Evolutionary conservation across 371 early-diverging fungal genomes (phyloP).

Genomic region (Syncephalis plumigaleata): DNA sequence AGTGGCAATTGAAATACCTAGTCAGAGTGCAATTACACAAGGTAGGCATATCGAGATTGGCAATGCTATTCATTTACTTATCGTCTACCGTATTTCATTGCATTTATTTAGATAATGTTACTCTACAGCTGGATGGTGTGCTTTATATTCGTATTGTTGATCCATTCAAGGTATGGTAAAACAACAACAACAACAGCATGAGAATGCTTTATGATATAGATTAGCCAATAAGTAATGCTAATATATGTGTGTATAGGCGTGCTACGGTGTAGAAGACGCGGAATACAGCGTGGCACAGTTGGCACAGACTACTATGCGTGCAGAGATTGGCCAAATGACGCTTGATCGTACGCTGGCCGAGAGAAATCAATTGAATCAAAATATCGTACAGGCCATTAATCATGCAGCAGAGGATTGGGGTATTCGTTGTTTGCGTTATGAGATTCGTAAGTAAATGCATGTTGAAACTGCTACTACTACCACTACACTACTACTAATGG

Average conservation of each 20-base stretch:
- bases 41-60: conserved; percentile 18
- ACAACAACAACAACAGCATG: too few species aligned
- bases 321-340: conserved; percentile 96
- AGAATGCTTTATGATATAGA: background rate
- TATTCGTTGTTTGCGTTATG: conserved; percentile 83
- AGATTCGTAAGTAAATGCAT: conserved; percentile 43
- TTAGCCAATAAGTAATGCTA: background rate
- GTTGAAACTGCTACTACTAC: background rate
- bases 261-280: conserved; percentile 91
- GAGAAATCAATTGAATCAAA: conserved; percentile 75
- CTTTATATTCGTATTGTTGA: conserved; percentile 87
- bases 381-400: conserved; percentile 92
- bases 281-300: conserved; percentile 90
- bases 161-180: conserved; percentile 70
- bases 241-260: conserved; percentile 36
- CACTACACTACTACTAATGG: background rate
- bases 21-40: conserved; percentile 87
- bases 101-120: conserved; percentile 95
- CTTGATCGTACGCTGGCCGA: conserved; percentile 91
- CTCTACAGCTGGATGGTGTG: conserved; percentile 90
- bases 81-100: background rate
- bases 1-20: conserved; percentile 84
- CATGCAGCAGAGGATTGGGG: conserved; percentile 91
- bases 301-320: conserved; percentile 97
- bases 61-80: background rate